phyloP scores from a whole-genome alignment of 1,139 yeast species.

The Yamadazyma oceani region DNA sequence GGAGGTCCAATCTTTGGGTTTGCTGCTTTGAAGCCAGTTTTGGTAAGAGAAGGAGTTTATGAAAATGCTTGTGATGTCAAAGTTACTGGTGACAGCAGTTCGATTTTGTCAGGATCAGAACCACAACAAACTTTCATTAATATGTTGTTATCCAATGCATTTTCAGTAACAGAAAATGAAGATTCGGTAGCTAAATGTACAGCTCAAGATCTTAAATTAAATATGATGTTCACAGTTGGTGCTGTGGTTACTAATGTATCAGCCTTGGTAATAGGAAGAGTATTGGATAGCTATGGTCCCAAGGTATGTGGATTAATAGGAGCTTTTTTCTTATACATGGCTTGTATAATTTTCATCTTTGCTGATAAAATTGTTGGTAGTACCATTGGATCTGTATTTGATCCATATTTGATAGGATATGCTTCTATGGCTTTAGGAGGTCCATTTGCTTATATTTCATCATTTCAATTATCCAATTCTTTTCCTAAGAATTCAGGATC shows the following conservation, averaged over 20 bases:
- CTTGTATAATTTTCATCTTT: conserved; percentile 38
- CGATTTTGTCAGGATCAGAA: conserved; percentile 8
- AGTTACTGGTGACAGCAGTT: conserved; percentile 11
- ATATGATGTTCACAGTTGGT: conserved; percentile 47
- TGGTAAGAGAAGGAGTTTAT: conserved; percentile 40
- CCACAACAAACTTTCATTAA: conserved; percentile 12
- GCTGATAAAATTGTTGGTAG: conserved; percentile 21
- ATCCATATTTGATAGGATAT: conserved; percentile 44
- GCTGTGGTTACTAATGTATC: conserved; percentile 47
- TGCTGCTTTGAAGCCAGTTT: conserved; percentile 48
- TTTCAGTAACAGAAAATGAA: conserved; percentile 10
- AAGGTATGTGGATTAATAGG: conserved; percentile 45
- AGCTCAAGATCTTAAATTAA: conserved; percentile 43
- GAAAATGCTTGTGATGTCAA: conserved; percentile 34
- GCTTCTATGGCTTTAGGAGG: conserved; percentile 47
- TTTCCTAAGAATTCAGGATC: conserved; percentile 44
- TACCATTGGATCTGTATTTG: conserved; percentile 20
- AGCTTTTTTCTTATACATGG: conserved; percentile 36
- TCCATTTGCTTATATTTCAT: conserved; percentile 45
- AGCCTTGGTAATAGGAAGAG: conserved; percentile 41
- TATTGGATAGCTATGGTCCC: conserved; percentile 45
- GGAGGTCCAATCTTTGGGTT: conserved; percentile 51
- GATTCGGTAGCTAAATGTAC: conserved; percentile 32
- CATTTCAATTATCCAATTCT: conserved; percentile 46
- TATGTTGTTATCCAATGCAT: conserved; percentile 10